Conservation (phyloP, 31 red algal genomes). For the Bonnemaisonia californica region DNA sequence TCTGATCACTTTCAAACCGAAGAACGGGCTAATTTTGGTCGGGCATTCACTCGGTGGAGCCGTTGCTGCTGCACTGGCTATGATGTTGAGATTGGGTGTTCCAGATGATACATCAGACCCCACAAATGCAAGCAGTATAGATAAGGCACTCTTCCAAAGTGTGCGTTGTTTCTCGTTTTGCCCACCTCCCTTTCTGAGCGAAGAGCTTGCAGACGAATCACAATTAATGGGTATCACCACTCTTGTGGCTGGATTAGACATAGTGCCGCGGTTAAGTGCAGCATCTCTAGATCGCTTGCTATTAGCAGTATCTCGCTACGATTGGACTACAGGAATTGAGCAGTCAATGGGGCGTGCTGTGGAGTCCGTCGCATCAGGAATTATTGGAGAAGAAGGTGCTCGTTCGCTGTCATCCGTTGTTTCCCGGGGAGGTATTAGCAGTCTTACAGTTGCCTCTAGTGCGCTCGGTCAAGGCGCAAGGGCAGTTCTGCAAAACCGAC, state of each 20-base stretch:
- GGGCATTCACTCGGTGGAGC: constrained; percentile 88
- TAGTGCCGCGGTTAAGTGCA: constrained; percentile 77
- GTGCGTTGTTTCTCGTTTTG: constrained; percentile 51
- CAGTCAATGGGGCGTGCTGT: constrained; percentile 40
- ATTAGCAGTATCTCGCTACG: constrained; percentile 46
- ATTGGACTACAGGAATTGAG: constrained; percentile 38
- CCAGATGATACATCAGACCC: not conserved
- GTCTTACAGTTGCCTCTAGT: constrained; percentile 29
- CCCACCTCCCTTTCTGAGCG: constrained; percentile 64
- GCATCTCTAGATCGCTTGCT: constrained; percentile 75
- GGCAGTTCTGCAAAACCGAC: constrained; percentile 18
- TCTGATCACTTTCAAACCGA: constrained; percentile 22
- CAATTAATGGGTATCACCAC: constrained; percentile 55
- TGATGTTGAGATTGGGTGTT: constrained; percentile 36
- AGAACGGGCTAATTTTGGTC: constrained; percentile 51
- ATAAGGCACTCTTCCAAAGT: not conserved
- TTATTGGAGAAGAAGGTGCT: constrained; percentile 23
- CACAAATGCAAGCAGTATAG: not conserved
- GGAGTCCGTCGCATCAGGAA: constrained; percentile 31
- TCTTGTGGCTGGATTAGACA: constrained; percentile 64
- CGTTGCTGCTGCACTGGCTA: constrained; percentile 65
- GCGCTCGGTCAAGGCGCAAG: constrained; percentile 13
- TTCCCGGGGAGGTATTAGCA: not conserved
- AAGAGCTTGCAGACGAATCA: constrained; percentile 38
- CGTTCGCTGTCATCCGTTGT: constrained; percentile 9